A percentile compares a stretch with the other conserved stretches of the same genome.
Conservation (phyloP, 345 rosid genomes). For the Salix purpurea region DNA sequence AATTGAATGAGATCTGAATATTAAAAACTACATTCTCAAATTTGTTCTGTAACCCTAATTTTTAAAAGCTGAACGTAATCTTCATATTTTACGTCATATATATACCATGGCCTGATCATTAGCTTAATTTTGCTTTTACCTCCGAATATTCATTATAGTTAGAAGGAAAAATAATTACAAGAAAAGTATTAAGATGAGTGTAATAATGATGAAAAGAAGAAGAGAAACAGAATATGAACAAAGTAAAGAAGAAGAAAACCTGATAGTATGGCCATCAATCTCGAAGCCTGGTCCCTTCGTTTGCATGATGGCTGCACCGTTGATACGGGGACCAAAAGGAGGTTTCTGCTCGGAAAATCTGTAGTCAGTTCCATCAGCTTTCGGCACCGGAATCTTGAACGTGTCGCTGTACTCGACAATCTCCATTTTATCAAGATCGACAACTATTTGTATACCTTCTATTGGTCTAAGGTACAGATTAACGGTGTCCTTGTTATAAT, state of each 20-base stretch:
- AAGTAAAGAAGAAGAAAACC: background rate
- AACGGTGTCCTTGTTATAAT: conserved; percentile 7
- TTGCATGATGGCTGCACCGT: conserved; percentile 7
- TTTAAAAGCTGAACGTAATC: too few relatives aligned
- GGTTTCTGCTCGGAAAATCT: conserved; percentile 10
- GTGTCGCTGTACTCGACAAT: conserved; percentile 16
- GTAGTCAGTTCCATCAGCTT: conserved; percentile 25
- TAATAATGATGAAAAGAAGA: background rate
- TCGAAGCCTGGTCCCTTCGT: conserved; percentile 13
- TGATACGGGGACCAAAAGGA: conserved; percentile 23
- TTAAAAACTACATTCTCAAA: too few relatives aligned
- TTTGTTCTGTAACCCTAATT: too few relatives aligned
- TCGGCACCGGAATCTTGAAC: conserved; percentile 14
- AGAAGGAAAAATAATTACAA: background rate
- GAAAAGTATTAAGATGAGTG: background rate
- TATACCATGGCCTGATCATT: too few relatives aligned
- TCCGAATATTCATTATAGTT: too few relatives aligned
- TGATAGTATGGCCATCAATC: conserved; percentile 19
- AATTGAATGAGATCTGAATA: too few relatives aligned
- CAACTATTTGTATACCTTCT: conserved; percentile 23
- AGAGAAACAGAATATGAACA: background rate
- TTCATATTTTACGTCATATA: too few relatives aligned
- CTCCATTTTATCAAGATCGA: conserved; percentile 25
- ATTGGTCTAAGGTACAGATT: conserved; percentile 23
- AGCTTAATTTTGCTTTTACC: too few relatives aligned